Base-by-base conservation (phyloP, 352 stramenopile genomes). In the Globisporangium viniferum region DNA sequence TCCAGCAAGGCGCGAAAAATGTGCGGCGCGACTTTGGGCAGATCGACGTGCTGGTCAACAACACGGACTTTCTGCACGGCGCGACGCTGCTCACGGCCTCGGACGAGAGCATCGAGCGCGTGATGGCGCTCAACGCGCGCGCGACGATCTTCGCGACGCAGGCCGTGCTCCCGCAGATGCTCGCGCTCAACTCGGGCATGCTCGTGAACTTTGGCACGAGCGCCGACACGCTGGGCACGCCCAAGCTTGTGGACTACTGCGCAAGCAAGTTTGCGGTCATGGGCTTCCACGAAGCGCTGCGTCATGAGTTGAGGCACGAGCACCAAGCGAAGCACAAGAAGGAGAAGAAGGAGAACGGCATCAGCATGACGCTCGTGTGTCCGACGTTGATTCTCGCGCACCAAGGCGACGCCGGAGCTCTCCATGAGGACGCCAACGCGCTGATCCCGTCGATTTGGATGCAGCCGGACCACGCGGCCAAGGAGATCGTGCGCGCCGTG, bases 11-110 rank as follows among this genome's bases (percentile, higher is more conserved):
- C 10, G 57, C 49, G 7, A 56, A 41, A 18, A 67, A 22, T 10
- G 68, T 71, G 27, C 54, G 44, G 5, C 65, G 70, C 24, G 59
- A 79, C 14, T 63, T 72, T 62, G 49, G 62, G 3, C 44, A 63
- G 57, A 59, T 76, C 54, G 74, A 81, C 24, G 72, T 84, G 64
- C 55, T 87, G 9, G 46, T 87, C 36, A 88, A 88, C 74, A 87
- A 86, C 66, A 69, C 77, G 41, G 79, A 81, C 29, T 74, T 86
- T 20, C 71, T 87, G 20, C 59, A 68, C 5, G 79, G 79, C 56
- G 75, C 77, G 49, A 58, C 66, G 53, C 41, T 87, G 15, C 54
- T 88, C 27, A 70, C 80, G 53, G 59, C 63, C 18, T 58, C 65
- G 24, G 66, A 76, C 44, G 60, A 57, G 14, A 54, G 58, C 6